A percentile compares a stretch with the other conserved stretches of the same genome.
Evolutionary conservation across 805 yeast genomes (phyloP).

Genomic region (Myxozyma neotropica): DNA sequence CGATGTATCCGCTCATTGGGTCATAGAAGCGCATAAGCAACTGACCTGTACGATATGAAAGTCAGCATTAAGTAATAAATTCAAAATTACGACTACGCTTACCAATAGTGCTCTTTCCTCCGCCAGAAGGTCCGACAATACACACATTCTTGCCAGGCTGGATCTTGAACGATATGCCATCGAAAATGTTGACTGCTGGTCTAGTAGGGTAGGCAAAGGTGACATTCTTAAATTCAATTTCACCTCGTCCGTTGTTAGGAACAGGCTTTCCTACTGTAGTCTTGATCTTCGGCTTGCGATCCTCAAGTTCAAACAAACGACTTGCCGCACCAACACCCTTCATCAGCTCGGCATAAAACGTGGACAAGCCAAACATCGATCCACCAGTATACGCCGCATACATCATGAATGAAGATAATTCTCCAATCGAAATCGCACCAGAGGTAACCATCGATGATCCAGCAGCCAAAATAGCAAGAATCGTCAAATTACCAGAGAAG

Average conservation of each 20-base stretch:
- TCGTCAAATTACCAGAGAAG: slow-evolving; percentile 77
- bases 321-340: slow-evolving; percentile 97
- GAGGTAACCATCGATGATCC: slow-evolving; percentile 81
- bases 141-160: slow-evolving; percentile 85
- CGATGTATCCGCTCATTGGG: slow-evolving; percentile 64
- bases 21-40: slow-evolving; percentile 82
- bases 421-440: slow-evolving; percentile 83
- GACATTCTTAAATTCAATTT: slow-evolving; percentile 63
- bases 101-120: slow-evolving; percentile 89
- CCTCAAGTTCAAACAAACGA: slow-evolving; percentile 83
- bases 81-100: slow-evolving; percentile 43
- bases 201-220: slow-evolving; percentile 83
- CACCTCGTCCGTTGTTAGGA: slow-evolving; percentile 34
- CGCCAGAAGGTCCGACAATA: slow-evolving; percentile 95
- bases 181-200: slow-evolving; percentile 67
- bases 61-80: background rate
- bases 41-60: slow-evolving; percentile 20
- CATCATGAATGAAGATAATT: slow-evolving; percentile 89
- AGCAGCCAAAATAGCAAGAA: slow-evolving; percentile 72
- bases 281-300: slow-evolving; percentile 70
- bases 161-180: slow-evolving; percentile 60
- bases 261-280: slow-evolving; percentile 59
- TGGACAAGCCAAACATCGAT: slow-evolving; percentile 88
- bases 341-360: slow-evolving; percentile 91
- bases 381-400: slow-evolving; percentile 92